A percentile compares a stretch with the other conserved stretches of the same genome.
These are phyloP conservation scores for Azolla pinnata DNA, from an alignment of 75 land plant genomes.

Conservation along the genomic window DNA sequence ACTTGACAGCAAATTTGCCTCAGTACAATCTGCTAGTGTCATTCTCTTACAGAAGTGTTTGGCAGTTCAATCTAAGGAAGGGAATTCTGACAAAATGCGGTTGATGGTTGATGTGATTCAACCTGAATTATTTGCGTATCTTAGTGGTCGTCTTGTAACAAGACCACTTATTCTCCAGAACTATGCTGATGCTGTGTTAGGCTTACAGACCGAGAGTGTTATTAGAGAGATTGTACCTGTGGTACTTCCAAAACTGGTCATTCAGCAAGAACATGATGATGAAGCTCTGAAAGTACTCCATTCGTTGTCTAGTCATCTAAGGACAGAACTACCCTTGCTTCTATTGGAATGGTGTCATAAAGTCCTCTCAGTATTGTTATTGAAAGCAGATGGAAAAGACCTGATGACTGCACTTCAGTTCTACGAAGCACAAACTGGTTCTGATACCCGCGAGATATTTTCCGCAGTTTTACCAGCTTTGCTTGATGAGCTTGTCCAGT, in stretches of 20 bases:
- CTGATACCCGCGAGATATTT: conserved; percentile 72
- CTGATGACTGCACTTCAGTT: conserved; percentile 69
- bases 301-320: conserved; percentile 53
- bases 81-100: conserved; percentile 24
- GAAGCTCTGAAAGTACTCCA: conserved; percentile 42
- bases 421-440: conserved; percentile 77
- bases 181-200: conserved; percentile 79
- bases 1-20: conserved; percentile 54
- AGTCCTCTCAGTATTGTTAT: conserved; percentile 79
- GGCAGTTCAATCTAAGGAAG: conserved; percentile 34
- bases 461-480: conserved; percentile 88
- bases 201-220: conserved; percentile 46
- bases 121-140: conserved; percentile 63
- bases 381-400: conserved; percentile 55
- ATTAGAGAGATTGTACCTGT: conserved; percentile 68
- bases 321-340: conserved; percentile 54
- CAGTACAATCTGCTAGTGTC: conserved; percentile 48
- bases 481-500: conserved; percentile 87
- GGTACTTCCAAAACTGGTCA: conserved; percentile 89
- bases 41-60: conserved; percentile 46
- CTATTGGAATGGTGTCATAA: conserved; percentile 77
- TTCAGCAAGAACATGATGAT: conserved; percentile 48
- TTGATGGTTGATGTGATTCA: conserved; percentile 45
- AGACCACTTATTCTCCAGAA: conserved; percentile 61
- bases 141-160: conserved; percentile 42